phyloP scores from a whole-genome alignment of 2,329 filamentous ascomycete genomes.

The Nannizzia gypsea region DNA sequence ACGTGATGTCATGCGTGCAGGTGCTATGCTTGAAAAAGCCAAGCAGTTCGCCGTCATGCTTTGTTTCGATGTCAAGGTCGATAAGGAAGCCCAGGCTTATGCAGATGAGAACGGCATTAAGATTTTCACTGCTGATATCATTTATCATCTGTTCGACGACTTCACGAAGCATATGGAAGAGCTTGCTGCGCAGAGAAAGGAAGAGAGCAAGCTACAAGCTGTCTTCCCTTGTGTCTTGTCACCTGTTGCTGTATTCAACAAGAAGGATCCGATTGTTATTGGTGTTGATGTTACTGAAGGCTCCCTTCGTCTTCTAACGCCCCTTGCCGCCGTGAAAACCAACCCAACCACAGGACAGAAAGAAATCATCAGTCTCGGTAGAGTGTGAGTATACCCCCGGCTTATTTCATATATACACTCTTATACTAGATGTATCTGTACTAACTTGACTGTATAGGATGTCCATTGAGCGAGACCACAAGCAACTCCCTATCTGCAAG shows the following conservation, averaged over 20 bases:
- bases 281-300: constrained; percentile 95
- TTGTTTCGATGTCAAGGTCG: constrained; percentile 98
- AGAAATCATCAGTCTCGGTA: constrained; percentile 72
- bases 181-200: constrained; percentile 82
- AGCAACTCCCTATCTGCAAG: constrained; percentile 83
- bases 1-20: constrained; percentile 87
- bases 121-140: constrained; percentile 97
- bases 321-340: constrained; percentile 73
- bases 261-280: constrained; percentile 87
- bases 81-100: constrained; percentile 85
- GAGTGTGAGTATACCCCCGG: constrained; percentile 61
- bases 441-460: constrained; percentile 44
- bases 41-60: constrained; percentile 98
- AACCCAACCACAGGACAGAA: constrained; percentile 69
- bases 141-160: constrained; percentile 94
- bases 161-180: constrained; percentile 92
- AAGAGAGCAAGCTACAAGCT: constrained; percentile 86
- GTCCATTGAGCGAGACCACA: constrained; percentile 95
- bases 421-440: background rate
- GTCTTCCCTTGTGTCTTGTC: constrained; percentile 92
- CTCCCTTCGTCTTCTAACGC: constrained; percentile 72
- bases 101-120: constrained; percentile 92
- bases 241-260: constrained; percentile 94
- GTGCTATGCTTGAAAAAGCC: constrained; percentile 90
- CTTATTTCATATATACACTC: background rate